Base-by-base conservation (phyloP, 345 rosid genomes). In the Corchorus capsularis region DNA sequence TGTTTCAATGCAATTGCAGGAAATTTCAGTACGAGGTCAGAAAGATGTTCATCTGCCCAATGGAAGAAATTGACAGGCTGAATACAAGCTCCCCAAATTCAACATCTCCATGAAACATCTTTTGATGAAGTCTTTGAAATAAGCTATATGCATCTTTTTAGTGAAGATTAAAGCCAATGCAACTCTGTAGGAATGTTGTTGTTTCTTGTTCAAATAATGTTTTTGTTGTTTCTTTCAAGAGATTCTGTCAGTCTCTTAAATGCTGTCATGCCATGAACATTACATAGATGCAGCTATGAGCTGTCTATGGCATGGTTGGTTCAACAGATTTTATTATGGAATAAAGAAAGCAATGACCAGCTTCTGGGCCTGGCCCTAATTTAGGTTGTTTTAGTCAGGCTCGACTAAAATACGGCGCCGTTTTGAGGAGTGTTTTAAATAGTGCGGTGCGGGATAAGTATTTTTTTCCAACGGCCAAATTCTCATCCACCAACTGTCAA, bases 1-100 rank as follows among this genome's bases (percentile, higher is more conserved):
- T 8, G 13, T 9, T 62, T 22, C 70, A 6, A 19, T n/a, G 10
- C 50, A 9, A 39, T 27, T 80, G 75, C 88, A 90, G 90, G 80
- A 81, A 81, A 63, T 80, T 88, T 46, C 77, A 47, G 66, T 2
- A 27, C 1, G 45, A 13, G n/a, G 88, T 84, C 52, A 83, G 79
- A 55, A 84, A 63, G 73, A 75, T 81, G 53, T 54, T 79, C 45
- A 81, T 88, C 80, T 60, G 72, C 71, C 82, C 79, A 1, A 78
- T 65, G 76, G 87, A 87, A 75, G 81, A 78, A 19, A 57, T 62
- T 5, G 67, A 71, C 41, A 35, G 39, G 64, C 56, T 57, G 77
- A 79, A 65, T 34, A 65, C 76, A 59, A 73, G 74, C 77, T 83
- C 83, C 17, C 75, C 79, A 34, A 72, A 60, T 69, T 73, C 77